Conservation (phyloP, 2,329 filamentous ascomycete genomes). For the Colletotrichum sp. region DNA sequence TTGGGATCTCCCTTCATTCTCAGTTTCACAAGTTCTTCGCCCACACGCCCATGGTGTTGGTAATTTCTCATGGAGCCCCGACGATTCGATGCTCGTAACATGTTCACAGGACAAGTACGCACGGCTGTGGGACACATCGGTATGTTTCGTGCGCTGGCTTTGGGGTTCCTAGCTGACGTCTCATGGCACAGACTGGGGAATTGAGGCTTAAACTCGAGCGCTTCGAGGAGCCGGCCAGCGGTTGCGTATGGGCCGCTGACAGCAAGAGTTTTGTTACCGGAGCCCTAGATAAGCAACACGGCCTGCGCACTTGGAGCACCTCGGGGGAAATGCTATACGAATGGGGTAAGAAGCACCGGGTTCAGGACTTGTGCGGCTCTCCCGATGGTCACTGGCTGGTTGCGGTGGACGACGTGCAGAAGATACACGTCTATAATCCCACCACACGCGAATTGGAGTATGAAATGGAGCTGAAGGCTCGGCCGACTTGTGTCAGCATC, state of each 20-base stretch:
- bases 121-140: slow-evolving; percentile 74
- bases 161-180: background rate
- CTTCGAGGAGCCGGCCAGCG: slow-evolving; percentile 84
- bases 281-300: slow-evolving; percentile 69
- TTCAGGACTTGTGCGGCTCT: slow-evolving; percentile 86
- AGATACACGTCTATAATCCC: slow-evolving; percentile 84
- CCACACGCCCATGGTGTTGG: slow-evolving; percentile 76
- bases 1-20: slow-evolving; percentile 77
- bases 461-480: slow-evolving; percentile 70
- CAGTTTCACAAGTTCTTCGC: slow-evolving; percentile 63
- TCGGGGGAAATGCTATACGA: slow-evolving; percentile 65
- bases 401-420: slow-evolving; percentile 72
- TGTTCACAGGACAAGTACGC: slow-evolving; percentile 79
- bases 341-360: slow-evolving; percentile 74
- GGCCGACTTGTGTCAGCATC: slow-evolving; percentile 80
- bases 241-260: slow-evolving; percentile 87
- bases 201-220: slow-evolving; percentile 68
- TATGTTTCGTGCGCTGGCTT: slow-evolving; percentile 42
- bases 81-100: slow-evolving; percentile 84
- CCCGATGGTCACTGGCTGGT: slow-evolving; percentile 80
- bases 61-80: slow-evolving; percentile 89
- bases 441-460: slow-evolving; percentile 75
- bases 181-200: slow-evolving; percentile 58
- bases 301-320: slow-evolving; percentile 74
- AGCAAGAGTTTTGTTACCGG: slow-evolving; percentile 80